Percentiles rank a stretch among this genome's conserved stretches.
These are phyloP conservation scores for Clitopilus passeckerianus DNA, from an alignment of 768 basidiomycete species.

Conservation along the genomic window DNA sequence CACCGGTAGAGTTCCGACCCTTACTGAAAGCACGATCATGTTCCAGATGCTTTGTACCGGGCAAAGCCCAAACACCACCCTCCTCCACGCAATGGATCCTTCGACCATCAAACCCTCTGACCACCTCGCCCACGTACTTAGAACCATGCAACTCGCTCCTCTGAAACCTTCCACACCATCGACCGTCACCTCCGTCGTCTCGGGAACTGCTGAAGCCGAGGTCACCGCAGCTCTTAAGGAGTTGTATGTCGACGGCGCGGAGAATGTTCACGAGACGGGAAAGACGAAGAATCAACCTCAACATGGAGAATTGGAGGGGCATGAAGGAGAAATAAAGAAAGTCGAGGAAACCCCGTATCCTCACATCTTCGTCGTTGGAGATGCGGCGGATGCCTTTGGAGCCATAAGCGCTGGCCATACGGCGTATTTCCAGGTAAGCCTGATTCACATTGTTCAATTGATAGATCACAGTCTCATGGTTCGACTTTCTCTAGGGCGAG, in stretches of 20 bases:
- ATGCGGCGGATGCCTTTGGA: slow-evolving; percentile 60
- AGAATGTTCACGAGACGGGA: background rate
- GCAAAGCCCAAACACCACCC: slow-evolving; percentile 49
- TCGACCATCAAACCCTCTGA: slow-evolving; percentile 31
- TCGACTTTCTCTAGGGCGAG: slow-evolving; percentile 23
- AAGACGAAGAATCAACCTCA: background rate
- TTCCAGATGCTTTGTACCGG: slow-evolving; percentile 55
- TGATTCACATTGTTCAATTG: no score
- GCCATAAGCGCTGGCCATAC: slow-evolving; percentile 58
- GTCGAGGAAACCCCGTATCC: slow-evolving; percentile 31
- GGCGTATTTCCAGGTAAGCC: slow-evolving; percentile 41
- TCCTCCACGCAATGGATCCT: slow-evolving; percentile 39
- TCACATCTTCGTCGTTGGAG: slow-evolving; percentile 59
- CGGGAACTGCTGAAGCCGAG: slow-evolving; percentile 10
- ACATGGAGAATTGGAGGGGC: background rate
- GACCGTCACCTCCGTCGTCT: background rate
- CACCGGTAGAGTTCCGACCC: background rate
- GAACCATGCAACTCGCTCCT: slow-evolving; percentile 42
- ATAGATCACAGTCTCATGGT: no score
- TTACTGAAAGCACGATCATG: background rate
- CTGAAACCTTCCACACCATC: background rate
- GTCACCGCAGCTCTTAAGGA: slow-evolving; percentile 16
- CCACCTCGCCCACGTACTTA: slow-evolving; percentile 38
- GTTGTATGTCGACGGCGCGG: slow-evolving; percentile 11
- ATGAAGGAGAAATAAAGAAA: slow-evolving; percentile 3